Base-by-base conservation (phyloP, 345 rosid genomes). In the Hibiscus tridactylites region DNA sequence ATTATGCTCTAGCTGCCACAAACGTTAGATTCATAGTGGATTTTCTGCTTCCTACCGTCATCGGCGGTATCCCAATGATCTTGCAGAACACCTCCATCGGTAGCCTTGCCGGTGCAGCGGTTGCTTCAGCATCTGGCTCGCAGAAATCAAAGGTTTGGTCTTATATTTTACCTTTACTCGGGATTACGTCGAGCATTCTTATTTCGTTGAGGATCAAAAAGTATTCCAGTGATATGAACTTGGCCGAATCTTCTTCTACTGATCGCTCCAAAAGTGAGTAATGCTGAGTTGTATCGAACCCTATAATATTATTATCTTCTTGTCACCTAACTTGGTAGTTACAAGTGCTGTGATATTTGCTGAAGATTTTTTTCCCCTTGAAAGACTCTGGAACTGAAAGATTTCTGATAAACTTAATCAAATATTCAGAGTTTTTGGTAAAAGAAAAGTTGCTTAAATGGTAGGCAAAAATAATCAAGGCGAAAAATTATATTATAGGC, bases 21-120 rank as follows among this genome's bases (percentile, higher is more conserved):
- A 76, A 86, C 11, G 90, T 94, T 46, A 80, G 90, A 76, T 94
- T 91, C 72, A 3, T 90, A 19, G 76, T 85, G 72, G 97, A 94
- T 81, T 94, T 94, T 77, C 87, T 94, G 44, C 87, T 94, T 44
- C 97, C 98, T 0, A 91, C 98, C 0, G 83, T 91, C 46, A 71
- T 88, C 53, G 97, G 98, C 28, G 81, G 96, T 78, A 75, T 91
- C 74, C 98, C 97, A 10, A 90, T 90, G 98, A 94, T 94, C 78
- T 81, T 94, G 71, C 98, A 94, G 83, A 94, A 94, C 79, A 89
- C 95, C 71, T 94, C 98, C 49, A 82, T 94, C 0, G 98, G 97
- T 2, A 91, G 95, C 90, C 96, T 94, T 4, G 97, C 98, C 64
- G 92, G 97, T 78, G 95, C 95, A 65, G 98, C 96, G 16, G 90